Evolutionary conservation across 1,284 basidiomycete genomes (phyloP).

Genomic region (Tranzscheliella williamsii): DNA sequence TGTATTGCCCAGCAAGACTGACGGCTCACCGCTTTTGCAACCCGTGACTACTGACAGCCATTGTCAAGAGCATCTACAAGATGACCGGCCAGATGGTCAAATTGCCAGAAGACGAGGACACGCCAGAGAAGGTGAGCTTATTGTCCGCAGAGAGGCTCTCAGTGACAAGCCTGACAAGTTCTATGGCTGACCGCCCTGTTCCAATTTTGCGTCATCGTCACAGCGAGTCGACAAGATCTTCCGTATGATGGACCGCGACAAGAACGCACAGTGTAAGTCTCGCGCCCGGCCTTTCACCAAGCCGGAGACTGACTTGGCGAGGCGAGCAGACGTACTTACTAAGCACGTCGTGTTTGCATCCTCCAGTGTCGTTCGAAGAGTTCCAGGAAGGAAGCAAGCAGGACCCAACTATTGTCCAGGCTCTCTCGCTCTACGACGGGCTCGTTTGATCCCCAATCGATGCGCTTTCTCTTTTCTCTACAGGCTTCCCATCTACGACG

Average conservation of each 20-base stretch:
- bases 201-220: neutral
- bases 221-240: slow-evolving; percentile 60
- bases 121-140: slow-evolving; percentile 84
- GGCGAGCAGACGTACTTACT: no score
- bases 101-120: slow-evolving; percentile 94
- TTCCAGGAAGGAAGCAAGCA: slow-evolving; percentile 60
- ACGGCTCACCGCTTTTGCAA: neutral
- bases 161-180: neutral
- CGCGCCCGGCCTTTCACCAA: neutral
- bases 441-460: slow-evolving; percentile 12
- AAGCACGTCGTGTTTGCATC: no score
- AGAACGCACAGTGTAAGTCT: slow-evolving; percentile 56
- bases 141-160: neutral
- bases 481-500: no score
- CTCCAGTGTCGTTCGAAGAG: slow-evolving; percentile 57
- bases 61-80: slow-evolving; percentile 59
- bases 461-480: neutral
- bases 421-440: slow-evolving; percentile 55
- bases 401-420: slow-evolving; percentile 59
- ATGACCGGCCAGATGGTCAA: slow-evolving; percentile 90
- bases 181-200: no score
- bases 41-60: slow-evolving; percentile 31
- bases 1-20: no score
- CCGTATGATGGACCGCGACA: slow-evolving; percentile 59
- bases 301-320: neutral